phyloP scores from a whole-genome alignment of 2,329 filamentous ascomycete genomes.

The Albifimbria verrucaria region DNA sequence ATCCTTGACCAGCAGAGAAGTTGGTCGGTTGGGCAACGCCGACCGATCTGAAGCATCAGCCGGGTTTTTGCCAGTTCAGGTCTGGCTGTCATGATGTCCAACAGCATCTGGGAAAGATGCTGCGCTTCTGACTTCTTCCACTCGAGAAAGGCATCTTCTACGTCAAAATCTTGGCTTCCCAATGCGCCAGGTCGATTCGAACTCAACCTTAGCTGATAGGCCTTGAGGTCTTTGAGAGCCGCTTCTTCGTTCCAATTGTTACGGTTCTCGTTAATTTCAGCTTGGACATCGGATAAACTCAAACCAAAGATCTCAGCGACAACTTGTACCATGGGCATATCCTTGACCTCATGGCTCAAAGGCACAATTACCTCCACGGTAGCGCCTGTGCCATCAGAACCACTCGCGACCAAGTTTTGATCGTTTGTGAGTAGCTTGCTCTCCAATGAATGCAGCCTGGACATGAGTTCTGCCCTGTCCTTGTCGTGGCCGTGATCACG shows the following conservation, averaged over 20 bases:
- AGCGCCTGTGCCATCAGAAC: conserved; percentile 30
- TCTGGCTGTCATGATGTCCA: conserved; percentile 81
- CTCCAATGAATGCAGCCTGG: conserved; percentile 76
- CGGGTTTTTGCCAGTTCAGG: conserved; percentile 75
- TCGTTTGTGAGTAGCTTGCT: conserved; percentile 93
- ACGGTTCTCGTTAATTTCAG: conserved; percentile 80
- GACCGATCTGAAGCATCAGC: conserved; percentile 59
- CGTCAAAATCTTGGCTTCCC: conserved; percentile 81
- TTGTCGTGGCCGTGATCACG: conserved; percentile 81
- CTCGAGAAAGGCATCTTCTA: conserved; percentile 79
- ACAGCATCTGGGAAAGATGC: conserved; percentile 88
- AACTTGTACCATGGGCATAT: conserved; percentile 89
- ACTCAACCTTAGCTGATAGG: conserved; percentile 86
- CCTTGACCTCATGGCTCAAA: conserved; percentile 87
- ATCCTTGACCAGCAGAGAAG: conserved; percentile 44
- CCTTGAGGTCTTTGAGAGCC: conserved; percentile 85
- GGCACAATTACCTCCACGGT: conserved; percentile 81
- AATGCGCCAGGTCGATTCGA: conserved; percentile 75
- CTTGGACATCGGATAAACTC: conserved; percentile 74
- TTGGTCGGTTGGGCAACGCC: conserved; percentile 49
- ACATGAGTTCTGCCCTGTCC: conserved; percentile 80
- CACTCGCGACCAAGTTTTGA: conserved; percentile 64
- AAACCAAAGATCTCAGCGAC: conserved; percentile 85
- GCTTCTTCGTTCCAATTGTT: conserved; percentile 86
- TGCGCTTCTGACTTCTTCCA: conserved; percentile 91